A percentile compares a stretch with the other conserved stretches of the same genome.
Conservation (phyloP, 2,329 filamentous ascomycete genomes). For the Kalaharituber pfeilii region DNA sequence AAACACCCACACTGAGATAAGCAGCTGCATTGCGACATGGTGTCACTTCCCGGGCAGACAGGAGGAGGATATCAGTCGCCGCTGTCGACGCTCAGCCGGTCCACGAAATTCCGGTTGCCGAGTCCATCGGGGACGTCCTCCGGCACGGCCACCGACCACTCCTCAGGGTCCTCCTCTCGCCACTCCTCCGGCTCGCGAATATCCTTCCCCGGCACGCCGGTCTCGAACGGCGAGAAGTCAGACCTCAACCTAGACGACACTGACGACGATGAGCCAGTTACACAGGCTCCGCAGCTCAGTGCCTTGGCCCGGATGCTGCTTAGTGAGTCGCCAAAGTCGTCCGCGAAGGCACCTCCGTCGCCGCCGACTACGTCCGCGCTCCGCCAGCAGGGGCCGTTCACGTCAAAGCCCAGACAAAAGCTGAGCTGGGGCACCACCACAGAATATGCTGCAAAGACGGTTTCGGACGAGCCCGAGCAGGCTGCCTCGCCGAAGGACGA, state of each 20-base stretch:
- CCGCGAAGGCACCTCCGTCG: background rate
- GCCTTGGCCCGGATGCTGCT: slow-evolving; percentile 17
- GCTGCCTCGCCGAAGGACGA: background rate
- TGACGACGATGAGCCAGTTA: slow-evolving; percentile 12
- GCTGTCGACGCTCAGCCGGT: background rate
- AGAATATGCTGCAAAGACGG: background rate
- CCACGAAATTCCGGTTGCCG: background rate
- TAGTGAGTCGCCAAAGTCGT: slow-evolving; percentile 15
- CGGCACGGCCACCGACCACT: background rate
- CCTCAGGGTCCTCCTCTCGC: background rate
- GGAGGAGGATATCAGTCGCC: background rate
- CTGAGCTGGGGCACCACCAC: background rate
- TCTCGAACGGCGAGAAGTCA: background rate
- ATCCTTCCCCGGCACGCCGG: no score
- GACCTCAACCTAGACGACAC: slow-evolving; percentile 10
- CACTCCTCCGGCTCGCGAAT: no score
- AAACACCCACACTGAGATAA: no score
- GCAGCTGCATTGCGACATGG: no score
- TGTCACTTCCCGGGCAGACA: no score
- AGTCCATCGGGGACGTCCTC: background rate
- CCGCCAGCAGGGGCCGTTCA: background rate
- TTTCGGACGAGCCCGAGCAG: no score
- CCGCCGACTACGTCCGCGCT: background rate
- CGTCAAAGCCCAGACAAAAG: background rate
- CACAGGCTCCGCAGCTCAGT: slow-evolving; percentile 16